These are phyloP conservation scores for Sordariomycetes sp. DNA, from an alignment of 2,329 filamentous ascomycete genomes.

Conservation along the genomic window DNA sequence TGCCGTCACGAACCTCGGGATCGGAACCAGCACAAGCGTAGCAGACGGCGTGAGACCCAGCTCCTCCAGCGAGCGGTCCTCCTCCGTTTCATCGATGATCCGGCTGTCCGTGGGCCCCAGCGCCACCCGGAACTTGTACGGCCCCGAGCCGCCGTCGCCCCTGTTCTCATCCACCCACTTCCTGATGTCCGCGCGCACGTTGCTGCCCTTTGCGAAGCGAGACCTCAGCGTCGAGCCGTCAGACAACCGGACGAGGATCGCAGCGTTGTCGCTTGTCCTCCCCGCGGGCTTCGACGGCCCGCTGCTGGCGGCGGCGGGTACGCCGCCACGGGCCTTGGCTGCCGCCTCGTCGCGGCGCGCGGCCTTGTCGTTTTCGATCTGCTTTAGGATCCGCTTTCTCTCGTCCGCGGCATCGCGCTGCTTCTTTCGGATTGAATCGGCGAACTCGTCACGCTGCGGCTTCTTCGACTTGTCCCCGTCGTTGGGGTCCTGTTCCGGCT, in stretches of 20 bases:
- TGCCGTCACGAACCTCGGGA: conserved; percentile 32
- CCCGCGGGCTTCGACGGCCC: conserved; percentile 18
- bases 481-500: conserved; percentile 16
- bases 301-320: conserved; percentile 15
- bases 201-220: conserved; percentile 52
- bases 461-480: conserved; percentile 9
- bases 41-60: conserved; percentile 67
- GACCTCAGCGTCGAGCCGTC: conserved; percentile 70
- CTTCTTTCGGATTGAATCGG: conserved; percentile 44
- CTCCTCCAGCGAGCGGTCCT: conserved; percentile 51
- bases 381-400: conserved; percentile 55
- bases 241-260: conserved; percentile 69
- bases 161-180: conserved; percentile 60
- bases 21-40: conserved; percentile 69
- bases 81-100: conserved; percentile 62
- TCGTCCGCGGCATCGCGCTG: conserved; percentile 56
- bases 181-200: conserved; percentile 53
- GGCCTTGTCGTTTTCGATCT: conserved; percentile 65
- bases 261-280: conserved; percentile 20
- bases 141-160: conserved; percentile 35
- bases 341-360: conserved; percentile 43
- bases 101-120: conserved; percentile 66
- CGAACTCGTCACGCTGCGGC: conserved; percentile 25
- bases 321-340: conserved; percentile 21
- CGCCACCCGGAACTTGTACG: conserved; percentile 77